A percentile compares a stretch with the other conserved stretches of the same genome.
Evolutionary conservation across 495 filamentous ascomycete genomes (phyloP).

Genomic region (Copromyces sp.): DNA sequence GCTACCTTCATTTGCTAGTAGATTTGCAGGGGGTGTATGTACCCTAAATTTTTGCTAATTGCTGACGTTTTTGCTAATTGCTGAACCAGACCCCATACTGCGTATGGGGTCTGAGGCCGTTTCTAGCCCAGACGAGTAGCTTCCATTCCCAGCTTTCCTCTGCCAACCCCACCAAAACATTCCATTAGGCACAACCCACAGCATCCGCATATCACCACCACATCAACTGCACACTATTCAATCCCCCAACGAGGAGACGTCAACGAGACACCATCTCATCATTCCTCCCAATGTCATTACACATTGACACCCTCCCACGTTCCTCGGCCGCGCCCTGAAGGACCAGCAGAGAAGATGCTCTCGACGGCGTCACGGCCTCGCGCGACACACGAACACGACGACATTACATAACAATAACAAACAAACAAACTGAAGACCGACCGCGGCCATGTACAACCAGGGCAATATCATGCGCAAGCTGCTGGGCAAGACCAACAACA

Average conservation of each 20-base stretch:
- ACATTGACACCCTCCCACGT: neutral
- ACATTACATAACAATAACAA: neutral
- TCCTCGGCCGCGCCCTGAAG: neutral
- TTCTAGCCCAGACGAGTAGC: too few relatives aligned
- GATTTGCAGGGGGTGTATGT: too few relatives aligned
- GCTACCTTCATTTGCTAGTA: too few relatives aligned
- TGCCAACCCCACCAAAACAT: neutral
- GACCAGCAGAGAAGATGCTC: neutral
- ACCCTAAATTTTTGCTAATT: too few relatives aligned
- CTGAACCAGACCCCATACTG: too few relatives aligned
- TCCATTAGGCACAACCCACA: neutral
- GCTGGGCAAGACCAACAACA: constrained; percentile 31
- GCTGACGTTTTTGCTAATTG: too few relatives aligned
- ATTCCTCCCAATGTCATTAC: neutral
- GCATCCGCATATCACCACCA: neutral
- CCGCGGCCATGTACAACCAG: constrained; percentile 26
- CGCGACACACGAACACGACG: neutral
- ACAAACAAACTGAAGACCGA: neutral
- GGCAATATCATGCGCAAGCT: constrained; percentile 44
- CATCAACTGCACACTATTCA: neutral
- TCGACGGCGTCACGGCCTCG: neutral
- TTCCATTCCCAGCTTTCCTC: neutral
- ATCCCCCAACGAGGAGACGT: neutral
- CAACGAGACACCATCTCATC: neutral
- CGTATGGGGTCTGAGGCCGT: too few relatives aligned